phyloP scores from a whole-genome alignment of 2,329 filamentous ascomycete species.

The Arthrobotrys iridis region DNA sequence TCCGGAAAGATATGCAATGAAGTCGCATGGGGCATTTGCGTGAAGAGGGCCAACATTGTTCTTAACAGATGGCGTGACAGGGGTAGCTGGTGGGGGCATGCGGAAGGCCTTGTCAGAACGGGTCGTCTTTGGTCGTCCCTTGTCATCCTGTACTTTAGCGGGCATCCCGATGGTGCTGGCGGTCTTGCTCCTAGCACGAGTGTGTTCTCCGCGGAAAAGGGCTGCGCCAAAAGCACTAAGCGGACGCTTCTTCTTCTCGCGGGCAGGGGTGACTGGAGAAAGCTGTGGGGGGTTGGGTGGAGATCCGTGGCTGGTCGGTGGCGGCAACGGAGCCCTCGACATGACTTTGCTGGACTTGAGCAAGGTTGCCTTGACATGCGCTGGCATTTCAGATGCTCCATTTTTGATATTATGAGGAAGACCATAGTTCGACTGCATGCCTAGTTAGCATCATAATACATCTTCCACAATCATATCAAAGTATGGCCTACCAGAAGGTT shows the following conservation, averaged over 20 bases:
- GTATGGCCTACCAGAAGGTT: constrained; percentile 27
- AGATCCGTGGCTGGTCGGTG: constrained; percentile 24
- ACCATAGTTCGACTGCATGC: constrained; percentile 16
- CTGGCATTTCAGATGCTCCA: constrained; percentile 32
- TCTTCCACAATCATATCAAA: neutral
- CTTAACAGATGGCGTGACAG: constrained; percentile 12
- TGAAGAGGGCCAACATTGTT: constrained; percentile 30
- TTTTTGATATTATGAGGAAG: constrained; percentile 50
- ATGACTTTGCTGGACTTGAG: constrained; percentile 48
- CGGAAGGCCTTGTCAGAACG: constrained; percentile 34
- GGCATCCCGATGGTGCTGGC: constrained; percentile 31
- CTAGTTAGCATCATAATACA: constrained; percentile 2
- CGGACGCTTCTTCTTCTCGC: constrained; percentile 44
- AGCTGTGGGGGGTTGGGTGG: neutral
- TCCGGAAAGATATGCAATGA: constrained; percentile 32
- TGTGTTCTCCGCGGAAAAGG: constrained; percentile 36
- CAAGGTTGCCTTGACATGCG: constrained; percentile 42
- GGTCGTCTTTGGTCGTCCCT: constrained; percentile 36
- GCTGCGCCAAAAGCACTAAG: constrained; percentile 43
- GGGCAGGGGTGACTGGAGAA: constrained; percentile 5
- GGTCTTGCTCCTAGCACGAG: constrained; percentile 37
- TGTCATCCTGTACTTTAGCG: constrained; percentile 12
- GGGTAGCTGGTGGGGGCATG: neutral
- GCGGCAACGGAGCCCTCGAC: constrained; percentile 34
- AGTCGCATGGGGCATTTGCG: constrained; percentile 30